Percentiles rank a stretch among this genome's conserved stretches.
phyloP scores from a whole-genome alignment of 345 rosid species.

The Hypericum perforatum region DNA sequence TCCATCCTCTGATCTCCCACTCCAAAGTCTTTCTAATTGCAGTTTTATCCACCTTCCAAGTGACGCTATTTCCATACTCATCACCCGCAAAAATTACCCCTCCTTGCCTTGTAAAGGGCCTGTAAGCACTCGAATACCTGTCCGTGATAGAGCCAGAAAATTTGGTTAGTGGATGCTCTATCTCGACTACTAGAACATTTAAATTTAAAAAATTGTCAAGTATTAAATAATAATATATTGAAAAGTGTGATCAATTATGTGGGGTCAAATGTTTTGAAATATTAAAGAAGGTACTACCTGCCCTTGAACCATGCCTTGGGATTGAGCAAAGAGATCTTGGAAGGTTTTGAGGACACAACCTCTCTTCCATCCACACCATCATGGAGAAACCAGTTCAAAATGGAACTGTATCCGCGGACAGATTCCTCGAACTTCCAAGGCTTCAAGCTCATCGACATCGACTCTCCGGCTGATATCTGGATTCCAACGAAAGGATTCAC shows the following conservation, averaged over 20 bases:
- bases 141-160: no score
- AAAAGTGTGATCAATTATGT: no score
- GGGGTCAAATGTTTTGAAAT: no score
- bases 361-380: slow-evolving; percentile 69
- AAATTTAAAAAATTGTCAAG: no score
- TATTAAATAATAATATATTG: no score
- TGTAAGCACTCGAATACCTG: slow-evolving; percentile 50
- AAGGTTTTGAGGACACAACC: slow-evolving; percentile 69
- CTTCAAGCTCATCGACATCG: slow-evolving; percentile 45
- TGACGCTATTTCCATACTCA: slow-evolving; percentile 60
- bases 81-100: slow-evolving; percentile 81
- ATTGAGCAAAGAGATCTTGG: slow-evolving; percentile 45
- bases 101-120: slow-evolving; percentile 74
- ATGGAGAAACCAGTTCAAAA: slow-evolving; percentile 78
- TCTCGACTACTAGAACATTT: no score
- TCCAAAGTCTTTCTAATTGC: slow-evolving; percentile 56
- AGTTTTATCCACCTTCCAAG: slow-evolving; percentile 61
- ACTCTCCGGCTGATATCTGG: slow-evolving; percentile 48
- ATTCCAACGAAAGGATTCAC: slow-evolving; percentile 58
- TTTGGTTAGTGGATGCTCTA: no score
- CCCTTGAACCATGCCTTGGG: slow-evolving; percentile 79
- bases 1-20: slow-evolving; percentile 75
- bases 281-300: no score
- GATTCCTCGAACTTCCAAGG: slow-evolving; percentile 89
- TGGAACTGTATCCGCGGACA: slow-evolving; percentile 49